phyloP scores from a whole-genome alignment of 169 alveolate genomes.

The Plasmodium gonderi region DNA sequence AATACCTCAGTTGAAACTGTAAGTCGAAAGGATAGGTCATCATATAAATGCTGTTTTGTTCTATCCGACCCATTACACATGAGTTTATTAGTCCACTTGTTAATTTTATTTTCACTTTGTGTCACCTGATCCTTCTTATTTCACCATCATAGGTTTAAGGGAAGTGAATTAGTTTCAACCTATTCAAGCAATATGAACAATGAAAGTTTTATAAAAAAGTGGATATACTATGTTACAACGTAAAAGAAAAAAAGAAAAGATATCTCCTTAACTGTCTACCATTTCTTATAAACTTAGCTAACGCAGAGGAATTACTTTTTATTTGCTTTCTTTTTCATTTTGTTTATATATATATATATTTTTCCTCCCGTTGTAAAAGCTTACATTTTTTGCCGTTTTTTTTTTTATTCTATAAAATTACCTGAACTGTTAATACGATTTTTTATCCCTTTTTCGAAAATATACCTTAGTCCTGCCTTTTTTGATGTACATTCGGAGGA shows the following conservation, averaged over 20 bases:
- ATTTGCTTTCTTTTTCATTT: not conserved
- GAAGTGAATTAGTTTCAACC: slow-evolving; percentile 39
- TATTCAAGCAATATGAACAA: slow-evolving; percentile 25
- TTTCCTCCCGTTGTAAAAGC: not conserved
- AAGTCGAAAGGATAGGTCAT: not conserved
- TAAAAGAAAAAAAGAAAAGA: not conserved
- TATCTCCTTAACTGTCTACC: not conserved
- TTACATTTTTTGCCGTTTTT: not conserved
- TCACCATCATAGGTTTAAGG: slow-evolving; percentile 27
- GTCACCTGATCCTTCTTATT: not conserved
- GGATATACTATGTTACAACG: slow-evolving; percentile 66
- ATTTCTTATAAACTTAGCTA: not conserved
- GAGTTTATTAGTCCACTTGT: not conserved
- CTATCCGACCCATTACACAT: not conserved
- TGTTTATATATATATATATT: not conserved
- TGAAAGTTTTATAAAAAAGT: slow-evolving; percentile 18
- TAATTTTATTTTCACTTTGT: not conserved
- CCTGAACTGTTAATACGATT: not conserved
- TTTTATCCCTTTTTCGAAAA: not conserved
- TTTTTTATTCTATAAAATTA: not conserved
- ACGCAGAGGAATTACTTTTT: not conserved
- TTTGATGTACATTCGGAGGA: slow-evolving; percentile 21
- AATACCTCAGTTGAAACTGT: slow-evolving; percentile 58
- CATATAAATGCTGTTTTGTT: not conserved
- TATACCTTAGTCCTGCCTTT: slow-evolving; percentile 23